Conservation (phyloP, 805 yeast genomes). For the Sugiyamaella marilandica region DNA sequence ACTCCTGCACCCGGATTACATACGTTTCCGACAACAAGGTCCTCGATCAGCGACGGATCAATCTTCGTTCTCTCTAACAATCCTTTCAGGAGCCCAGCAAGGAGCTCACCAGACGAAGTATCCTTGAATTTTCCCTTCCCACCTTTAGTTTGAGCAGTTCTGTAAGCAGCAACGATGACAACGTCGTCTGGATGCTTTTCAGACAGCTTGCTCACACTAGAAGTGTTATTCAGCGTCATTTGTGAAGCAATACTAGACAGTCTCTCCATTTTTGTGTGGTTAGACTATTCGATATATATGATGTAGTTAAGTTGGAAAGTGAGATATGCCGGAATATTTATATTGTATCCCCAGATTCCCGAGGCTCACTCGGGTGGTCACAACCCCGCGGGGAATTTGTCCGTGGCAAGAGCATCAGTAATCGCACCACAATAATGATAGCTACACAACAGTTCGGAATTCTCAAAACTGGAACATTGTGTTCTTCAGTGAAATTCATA, state of each 20-base stretch:
- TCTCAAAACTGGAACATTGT: no score
- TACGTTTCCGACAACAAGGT: constrained; percentile 87
- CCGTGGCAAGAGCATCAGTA: no score
- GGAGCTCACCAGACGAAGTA: constrained; percentile 72
- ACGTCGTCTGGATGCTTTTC: constrained; percentile 79
- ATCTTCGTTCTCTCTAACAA: constrained; percentile 50
- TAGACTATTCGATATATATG: not conserved
- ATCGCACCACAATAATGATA: no score
- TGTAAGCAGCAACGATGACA: constrained; percentile 82
- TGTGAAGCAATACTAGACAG: constrained; percentile 30
- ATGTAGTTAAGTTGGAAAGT: no score
- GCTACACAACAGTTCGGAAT: no score
- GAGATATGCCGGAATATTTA: no score
- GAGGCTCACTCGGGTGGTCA: not conserved
- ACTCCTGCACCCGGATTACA: constrained; percentile 92
- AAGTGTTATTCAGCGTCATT: constrained; percentile 29
- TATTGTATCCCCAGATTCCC: not conserved
- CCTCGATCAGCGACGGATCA: constrained; percentile 63
- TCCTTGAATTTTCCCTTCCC: constrained; percentile 84
- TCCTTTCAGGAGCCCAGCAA: constrained; percentile 58
- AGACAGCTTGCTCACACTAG: constrained; percentile 34
- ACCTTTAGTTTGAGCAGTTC: constrained; percentile 87
- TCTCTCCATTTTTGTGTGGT: constrained; percentile 29
- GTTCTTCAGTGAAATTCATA: no score
- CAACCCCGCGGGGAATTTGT: constrained; percentile 1